Evolutionary conservation across 2,329 filamentous ascomycete species (phyloP).

Genomic region (Fusarium chuoi): DNA sequence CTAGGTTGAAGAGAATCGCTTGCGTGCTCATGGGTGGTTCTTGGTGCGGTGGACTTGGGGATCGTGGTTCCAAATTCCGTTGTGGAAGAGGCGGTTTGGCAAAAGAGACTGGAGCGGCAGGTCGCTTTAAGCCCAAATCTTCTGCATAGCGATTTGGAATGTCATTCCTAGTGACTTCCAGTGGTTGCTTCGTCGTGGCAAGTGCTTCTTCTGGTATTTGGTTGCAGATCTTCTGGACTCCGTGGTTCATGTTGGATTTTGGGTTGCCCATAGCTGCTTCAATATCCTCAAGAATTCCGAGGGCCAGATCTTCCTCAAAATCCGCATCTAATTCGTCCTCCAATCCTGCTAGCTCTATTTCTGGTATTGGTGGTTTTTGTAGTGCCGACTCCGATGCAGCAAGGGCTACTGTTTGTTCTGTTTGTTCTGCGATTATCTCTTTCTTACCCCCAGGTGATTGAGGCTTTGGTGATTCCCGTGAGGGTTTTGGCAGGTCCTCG

Average conservation of each 20-base stretch:
- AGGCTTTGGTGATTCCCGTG: background rate
- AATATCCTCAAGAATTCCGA: slow-evolving; percentile 40
- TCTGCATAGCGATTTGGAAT: slow-evolving; percentile 24
- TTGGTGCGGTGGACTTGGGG: slow-evolving; percentile 31
- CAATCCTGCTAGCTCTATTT: slow-evolving; percentile 26
- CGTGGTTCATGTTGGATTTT: background rate
- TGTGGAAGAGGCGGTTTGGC: slow-evolving; percentile 2
- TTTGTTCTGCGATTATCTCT: background rate
- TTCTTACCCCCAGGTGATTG: background rate
- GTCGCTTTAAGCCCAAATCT: slow-evolving; percentile 33
- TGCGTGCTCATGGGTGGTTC: slow-evolving; percentile 59
- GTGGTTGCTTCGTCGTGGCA: background rate
- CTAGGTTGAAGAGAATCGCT: slow-evolving; percentile 61
- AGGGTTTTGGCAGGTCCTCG: background rate
- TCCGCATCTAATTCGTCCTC: slow-evolving; percentile 43
- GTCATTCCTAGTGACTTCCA: background rate
- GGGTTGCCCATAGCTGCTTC: slow-evolving; percentile 28
- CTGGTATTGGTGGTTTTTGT: background rate
- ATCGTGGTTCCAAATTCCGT: slow-evolving; percentile 16
- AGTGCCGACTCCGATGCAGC: background rate
- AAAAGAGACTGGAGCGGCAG: background rate
- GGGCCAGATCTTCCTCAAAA: slow-evolving; percentile 42
- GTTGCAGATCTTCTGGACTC: background rate
- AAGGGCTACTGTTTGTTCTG: background rate
- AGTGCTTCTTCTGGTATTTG: background rate